Evolutionary conservation across 768 basidiomycete genomes (phyloP).

Genomic region (Naganishia vaughanmartiniae): DNA sequence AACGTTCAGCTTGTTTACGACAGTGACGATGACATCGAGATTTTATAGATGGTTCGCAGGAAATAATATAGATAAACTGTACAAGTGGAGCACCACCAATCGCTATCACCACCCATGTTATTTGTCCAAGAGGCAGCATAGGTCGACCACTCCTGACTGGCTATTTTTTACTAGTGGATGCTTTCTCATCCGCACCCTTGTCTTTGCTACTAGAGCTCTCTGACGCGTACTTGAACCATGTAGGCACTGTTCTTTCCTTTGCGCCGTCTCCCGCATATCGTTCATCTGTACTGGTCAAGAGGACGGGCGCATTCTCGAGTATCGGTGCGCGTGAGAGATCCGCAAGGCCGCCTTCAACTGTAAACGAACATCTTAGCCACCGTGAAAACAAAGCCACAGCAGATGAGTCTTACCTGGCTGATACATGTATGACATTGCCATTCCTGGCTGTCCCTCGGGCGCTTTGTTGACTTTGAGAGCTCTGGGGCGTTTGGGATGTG

Average conservation of each 20-base stretch:
- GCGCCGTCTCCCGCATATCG: conserved; percentile 19
- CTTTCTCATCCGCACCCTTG: background rate
- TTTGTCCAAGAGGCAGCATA: background rate
- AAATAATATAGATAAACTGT: background rate
- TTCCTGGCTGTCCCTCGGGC: conserved; percentile 24
- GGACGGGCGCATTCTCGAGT: conserved; percentile 26
- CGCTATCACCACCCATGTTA: background rate
- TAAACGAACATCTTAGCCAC: background rate
- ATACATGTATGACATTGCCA: conserved; percentile 32
- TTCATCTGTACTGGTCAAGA: conserved; percentile 25
- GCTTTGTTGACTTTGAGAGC: conserved; percentile 24
- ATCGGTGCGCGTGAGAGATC: conserved; percentile 16
- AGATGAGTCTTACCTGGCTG: conserved; percentile 23
- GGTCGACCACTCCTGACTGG: background rate
- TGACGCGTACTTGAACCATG: conserved; percentile 32
- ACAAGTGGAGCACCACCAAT: background rate
- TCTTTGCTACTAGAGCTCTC: conserved; percentile 17
- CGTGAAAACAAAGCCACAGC: background rate
- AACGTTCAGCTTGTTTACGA: conserved; percentile 11
- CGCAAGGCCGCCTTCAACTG: background rate
- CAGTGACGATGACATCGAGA: conserved; percentile 33
- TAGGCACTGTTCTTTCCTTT: conserved; percentile 25
- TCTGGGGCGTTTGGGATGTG: conserved; percentile 7
- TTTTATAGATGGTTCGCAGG: conserved; percentile 21
- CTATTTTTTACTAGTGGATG: too few species aligned